These are phyloP conservation scores for Hordeum marinum DNA, from an alignment of 176 grass and related monocot species.

Conservation along the genomic window DNA sequence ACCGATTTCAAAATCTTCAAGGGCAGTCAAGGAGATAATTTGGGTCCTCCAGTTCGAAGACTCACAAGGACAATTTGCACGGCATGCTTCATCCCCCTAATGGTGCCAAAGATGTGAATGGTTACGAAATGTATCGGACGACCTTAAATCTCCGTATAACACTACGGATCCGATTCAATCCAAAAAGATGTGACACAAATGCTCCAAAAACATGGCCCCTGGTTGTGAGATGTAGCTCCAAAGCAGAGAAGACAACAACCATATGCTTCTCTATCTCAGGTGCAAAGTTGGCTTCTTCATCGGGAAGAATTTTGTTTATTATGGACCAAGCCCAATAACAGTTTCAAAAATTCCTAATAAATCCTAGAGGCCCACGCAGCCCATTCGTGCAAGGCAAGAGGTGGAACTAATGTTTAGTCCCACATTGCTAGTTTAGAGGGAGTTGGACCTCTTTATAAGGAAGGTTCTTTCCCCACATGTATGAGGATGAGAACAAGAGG, in stretches of 20 bases:
- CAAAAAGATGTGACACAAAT: background rate
- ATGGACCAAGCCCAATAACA: too few species aligned
- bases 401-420: too few species aligned
- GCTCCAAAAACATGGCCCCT: background rate
- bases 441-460: too few species aligned
- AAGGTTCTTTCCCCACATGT: too few species aligned
- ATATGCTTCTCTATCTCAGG: background rate
- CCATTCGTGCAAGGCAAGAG: too few species aligned
- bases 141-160: background rate
- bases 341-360: too few species aligned
- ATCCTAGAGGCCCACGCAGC: too few species aligned
- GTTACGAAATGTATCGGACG: background rate
- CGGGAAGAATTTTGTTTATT: too few species aligned
- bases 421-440: too few species aligned
- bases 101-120: background rate
- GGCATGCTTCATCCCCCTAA: background rate
- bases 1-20: background rate
- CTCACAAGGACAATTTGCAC: background rate
- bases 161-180: background rate
- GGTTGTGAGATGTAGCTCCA: background rate
- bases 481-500: too few species aligned
- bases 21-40: background rate
- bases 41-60: background rate
- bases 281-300: background rate
- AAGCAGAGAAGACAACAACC: background rate